Evolutionary conservation across 1,139 yeast genomes (phyloP).

Genomic region (Casaregolazyma lundiana): DNA sequence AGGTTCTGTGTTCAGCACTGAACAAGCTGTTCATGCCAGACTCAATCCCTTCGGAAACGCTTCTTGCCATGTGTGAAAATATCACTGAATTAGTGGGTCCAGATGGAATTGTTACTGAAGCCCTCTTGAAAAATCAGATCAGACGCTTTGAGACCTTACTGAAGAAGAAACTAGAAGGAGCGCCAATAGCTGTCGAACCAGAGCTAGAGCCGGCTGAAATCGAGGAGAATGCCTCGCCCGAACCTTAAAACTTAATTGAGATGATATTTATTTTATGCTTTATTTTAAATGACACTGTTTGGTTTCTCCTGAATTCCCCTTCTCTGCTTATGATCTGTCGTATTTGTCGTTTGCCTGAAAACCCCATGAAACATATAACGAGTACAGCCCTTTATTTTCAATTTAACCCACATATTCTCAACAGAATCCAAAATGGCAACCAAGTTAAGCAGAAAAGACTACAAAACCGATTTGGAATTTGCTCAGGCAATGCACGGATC

Average conservation of each 20-base stretch:
- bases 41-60: conserved; percentile 14
- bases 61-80: conserved; percentile 16
- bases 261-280: background rate
- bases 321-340: background rate
- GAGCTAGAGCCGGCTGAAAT: background rate
- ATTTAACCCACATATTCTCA: background rate
- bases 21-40: conserved; percentile 44
- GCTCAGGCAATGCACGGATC: conserved; percentile 84
- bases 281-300: background rate
- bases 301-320: background rate
- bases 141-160: conserved; percentile 2
- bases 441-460: conserved; percentile 38
- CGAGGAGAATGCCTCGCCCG: conserved; percentile 3
- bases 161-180: background rate
- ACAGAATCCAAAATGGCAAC: conserved; percentile 23
- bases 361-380: background rate
- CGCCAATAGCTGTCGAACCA: too few species aligned
- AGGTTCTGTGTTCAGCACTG: conserved; percentile 51
- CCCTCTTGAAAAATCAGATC: conserved; percentile 31
- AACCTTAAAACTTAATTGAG: background rate
- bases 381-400: background rate
- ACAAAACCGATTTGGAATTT: conserved; percentile 47
- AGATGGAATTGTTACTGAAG: conserved; percentile 34
- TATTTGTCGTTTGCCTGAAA: background rate
- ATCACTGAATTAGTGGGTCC: conserved; percentile 29